Conservation (phyloP, 2,329 filamentous ascomycete genomes). For the Leptographium lundbergii region DNA sequence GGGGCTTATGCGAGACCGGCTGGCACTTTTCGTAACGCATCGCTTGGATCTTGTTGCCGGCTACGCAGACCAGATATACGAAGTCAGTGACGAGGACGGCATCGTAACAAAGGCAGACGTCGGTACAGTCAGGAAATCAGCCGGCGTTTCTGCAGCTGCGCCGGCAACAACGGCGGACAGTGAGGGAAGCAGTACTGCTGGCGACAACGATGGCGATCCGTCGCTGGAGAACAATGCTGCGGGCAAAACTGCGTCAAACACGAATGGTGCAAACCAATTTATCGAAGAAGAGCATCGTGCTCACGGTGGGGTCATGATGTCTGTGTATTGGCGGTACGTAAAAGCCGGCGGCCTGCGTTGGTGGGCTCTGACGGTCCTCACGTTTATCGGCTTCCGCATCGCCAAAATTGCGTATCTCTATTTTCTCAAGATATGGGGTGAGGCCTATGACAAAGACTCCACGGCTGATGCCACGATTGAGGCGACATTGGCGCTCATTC, state of each 20-base stretch:
- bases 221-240: slow-evolving; percentile 20
- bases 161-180: slow-evolving; percentile 21
- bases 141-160: slow-evolving; percentile 17
- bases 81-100: slow-evolving; percentile 47
- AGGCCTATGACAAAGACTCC: slow-evolving; percentile 44
- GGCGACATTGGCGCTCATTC: not conserved
- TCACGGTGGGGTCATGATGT: slow-evolving; percentile 60
- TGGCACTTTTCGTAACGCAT: slow-evolving; percentile 70
- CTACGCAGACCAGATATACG: slow-evolving; percentile 62
- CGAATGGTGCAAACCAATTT: slow-evolving; percentile 55
- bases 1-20: slow-evolving; percentile 39
- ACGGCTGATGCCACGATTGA: slow-evolving; percentile 8
- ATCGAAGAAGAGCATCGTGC: slow-evolving; percentile 66
- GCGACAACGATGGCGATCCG: slow-evolving; percentile 17
- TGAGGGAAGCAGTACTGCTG: slow-evolving; percentile 8
- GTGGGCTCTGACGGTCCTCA: slow-evolving; percentile 54
- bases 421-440: slow-evolving; percentile 81
- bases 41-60: slow-evolving; percentile 63
- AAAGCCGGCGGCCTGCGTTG: slow-evolving; percentile 63
- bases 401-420: slow-evolving; percentile 57
- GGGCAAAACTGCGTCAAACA: slow-evolving; percentile 23
- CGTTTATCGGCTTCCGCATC: slow-evolving; percentile 51
- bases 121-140: slow-evolving; percentile 13
- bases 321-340: slow-evolving; percentile 77
- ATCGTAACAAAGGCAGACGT: slow-evolving; percentile 20